Evolutionary conservation across 108 stramenopile species (phyloP).

Genomic region (Pseudonitzschia multistriata): DNA sequence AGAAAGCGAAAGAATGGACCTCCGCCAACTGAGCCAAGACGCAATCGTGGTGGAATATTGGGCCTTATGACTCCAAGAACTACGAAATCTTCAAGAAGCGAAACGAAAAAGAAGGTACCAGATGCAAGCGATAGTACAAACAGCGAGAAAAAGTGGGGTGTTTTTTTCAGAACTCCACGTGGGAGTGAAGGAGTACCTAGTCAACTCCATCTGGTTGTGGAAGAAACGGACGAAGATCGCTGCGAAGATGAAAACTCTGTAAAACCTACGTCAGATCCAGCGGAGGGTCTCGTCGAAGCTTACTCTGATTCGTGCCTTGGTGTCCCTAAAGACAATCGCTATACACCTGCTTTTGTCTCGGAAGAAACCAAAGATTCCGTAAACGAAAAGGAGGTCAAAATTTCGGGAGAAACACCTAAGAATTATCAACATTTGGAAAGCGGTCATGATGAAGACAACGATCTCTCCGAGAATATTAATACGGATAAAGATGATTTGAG

Average conservation of each 20-base stretch:
- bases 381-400: constrained; percentile 4
- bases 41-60: constrained; percentile 4
- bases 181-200: constrained; percentile 6
- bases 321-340: background rate
- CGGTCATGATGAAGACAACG: background rate
- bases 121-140: background rate
- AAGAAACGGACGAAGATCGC: background rate
- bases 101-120: background rate
- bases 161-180: constrained; percentile 12
- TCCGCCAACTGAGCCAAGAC: constrained; percentile 8
- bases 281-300: background rate
- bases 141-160: constrained; percentile 4
- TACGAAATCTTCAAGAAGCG: background rate
- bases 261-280: background rate
- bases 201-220: constrained; percentile 1
- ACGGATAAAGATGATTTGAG: background rate
- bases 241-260: background rate
- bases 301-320: constrained; percentile 2
- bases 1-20: background rate
- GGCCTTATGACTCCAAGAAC: constrained; percentile 9
- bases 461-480: background rate
- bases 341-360: background rate
- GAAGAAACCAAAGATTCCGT: constrained; percentile 5
- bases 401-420: background rate
- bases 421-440: background rate